Percentiles rank a stretch among this genome's conserved stretches.
Evolutionary conservation across 2,329 filamentous ascomycete species (phyloP).

Genomic region (Apiospora rasikravindrae): DNA sequence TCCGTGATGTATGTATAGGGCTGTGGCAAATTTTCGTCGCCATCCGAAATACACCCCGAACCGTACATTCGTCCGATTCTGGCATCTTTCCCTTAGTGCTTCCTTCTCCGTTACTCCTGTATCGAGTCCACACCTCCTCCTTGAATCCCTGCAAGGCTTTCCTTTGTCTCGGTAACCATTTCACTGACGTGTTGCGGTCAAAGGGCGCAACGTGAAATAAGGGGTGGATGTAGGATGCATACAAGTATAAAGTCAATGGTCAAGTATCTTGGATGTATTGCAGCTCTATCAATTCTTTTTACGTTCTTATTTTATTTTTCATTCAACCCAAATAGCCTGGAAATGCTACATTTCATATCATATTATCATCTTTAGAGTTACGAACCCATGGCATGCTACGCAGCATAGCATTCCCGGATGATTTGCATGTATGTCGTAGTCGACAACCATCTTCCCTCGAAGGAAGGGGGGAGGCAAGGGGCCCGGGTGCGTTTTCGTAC

Average conservation of each 20-base stretch:
- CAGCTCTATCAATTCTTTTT: too few species aligned
- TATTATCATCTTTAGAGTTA: background rate
- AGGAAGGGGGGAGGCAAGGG: too few species aligned
- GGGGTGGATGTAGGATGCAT: background rate
- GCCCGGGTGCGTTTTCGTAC: too few species aligned
- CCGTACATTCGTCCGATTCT: background rate
- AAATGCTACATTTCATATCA: background rate
- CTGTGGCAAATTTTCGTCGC: background rate
- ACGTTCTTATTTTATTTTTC: too few species aligned
- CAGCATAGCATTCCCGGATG: background rate
- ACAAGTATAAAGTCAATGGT: background rate
- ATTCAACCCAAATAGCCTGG: accelerated
- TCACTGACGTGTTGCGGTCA: background rate
- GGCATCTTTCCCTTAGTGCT: background rate
- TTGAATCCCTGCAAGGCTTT: background rate
- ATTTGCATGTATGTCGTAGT: conserved; percentile 5
- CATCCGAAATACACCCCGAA: background rate
- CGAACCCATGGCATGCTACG: background rate
- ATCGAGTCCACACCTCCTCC: background rate
- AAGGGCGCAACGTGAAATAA: background rate
- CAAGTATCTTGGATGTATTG: background rate
- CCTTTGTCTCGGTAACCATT: background rate
- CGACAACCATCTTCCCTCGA: background rate
- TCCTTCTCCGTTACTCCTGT: too few species aligned
- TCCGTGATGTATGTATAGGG: background rate